Conservation (phyloP, 306 rosid species). For the Lathyrus aphaca region DNA sequence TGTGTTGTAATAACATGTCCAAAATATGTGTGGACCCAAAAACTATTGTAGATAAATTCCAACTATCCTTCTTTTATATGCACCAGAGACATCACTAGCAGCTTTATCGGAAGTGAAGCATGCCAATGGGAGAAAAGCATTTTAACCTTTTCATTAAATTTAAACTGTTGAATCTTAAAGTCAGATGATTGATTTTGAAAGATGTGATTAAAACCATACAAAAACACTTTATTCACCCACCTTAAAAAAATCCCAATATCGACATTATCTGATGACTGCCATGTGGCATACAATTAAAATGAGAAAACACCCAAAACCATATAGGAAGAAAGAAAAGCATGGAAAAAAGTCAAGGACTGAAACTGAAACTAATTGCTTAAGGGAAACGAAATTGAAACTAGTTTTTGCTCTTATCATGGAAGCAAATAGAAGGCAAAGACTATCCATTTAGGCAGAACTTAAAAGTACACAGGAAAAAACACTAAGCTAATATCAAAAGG, state of each 20-base stretch:
- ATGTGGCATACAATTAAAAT: constrained; percentile 30
- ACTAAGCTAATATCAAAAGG: not conserved
- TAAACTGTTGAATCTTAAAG: not conserved
- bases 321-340: constrained; percentile 1
- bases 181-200: not conserved
- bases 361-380: constrained; percentile 35
- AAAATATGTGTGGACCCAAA: no score
- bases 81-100: no score
- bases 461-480: constrained; percentile 42
- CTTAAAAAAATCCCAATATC: constrained; percentile 35
- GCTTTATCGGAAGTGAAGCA: no score
- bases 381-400: constrained; percentile 41
- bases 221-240: constrained; percentile 35
- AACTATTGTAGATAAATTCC: no score
- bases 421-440: constrained; percentile 48
- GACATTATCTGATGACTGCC: constrained; percentile 26
- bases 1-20: no score
- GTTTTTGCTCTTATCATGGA: constrained; percentile 38
- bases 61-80: no score
- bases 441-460: constrained; percentile 40
- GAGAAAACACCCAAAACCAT: constrained; percentile 35
- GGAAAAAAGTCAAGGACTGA: constrained; percentile 29
- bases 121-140: no score
- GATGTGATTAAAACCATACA: not conserved
- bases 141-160: no score